Evolutionary conservation across 306 rosid species (phyloP).

Genomic region (Vigna nakashimae): DNA sequence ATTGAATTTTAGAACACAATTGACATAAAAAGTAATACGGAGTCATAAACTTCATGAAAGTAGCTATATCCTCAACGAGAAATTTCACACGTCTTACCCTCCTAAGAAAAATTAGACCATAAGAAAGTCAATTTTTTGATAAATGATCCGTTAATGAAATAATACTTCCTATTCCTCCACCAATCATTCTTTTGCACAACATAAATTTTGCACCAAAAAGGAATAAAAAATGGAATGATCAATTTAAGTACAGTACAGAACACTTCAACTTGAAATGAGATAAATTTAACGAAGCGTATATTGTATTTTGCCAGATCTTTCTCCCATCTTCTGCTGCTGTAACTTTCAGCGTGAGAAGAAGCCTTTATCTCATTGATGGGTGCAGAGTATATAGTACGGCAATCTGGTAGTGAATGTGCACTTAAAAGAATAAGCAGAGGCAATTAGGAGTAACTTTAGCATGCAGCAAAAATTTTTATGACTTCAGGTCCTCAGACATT

Average conservation of each 20-base stretch:
- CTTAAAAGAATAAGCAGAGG: not conserved
- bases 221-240: not conserved
- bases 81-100: conserved; percentile 30
- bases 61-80: not conserved
- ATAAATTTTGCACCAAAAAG: not conserved
- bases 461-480: conserved; percentile 39
- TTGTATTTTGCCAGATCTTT: not conserved
- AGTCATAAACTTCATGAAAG: not conserved
- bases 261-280: conserved; percentile 8
- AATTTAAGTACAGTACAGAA: not conserved
- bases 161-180: conserved; percentile 1
- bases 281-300: not conserved
- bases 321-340: conserved; percentile 4
- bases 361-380: conserved; percentile 2
- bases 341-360: not conserved
- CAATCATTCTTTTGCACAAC: conserved; percentile 19
- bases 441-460: conserved; percentile 16
- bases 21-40: too few relatives aligned
- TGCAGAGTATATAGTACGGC: not conserved
- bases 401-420: conserved; percentile 1
- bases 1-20: too few relatives aligned
- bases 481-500: conserved; percentile 68
- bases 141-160: conserved; percentile 3
- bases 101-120: conserved; percentile 2
- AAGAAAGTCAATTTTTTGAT: not conserved